Conservation (phyloP, 768 basidiomycete species). For the Tylopilus rubrobrunneus region DNA sequence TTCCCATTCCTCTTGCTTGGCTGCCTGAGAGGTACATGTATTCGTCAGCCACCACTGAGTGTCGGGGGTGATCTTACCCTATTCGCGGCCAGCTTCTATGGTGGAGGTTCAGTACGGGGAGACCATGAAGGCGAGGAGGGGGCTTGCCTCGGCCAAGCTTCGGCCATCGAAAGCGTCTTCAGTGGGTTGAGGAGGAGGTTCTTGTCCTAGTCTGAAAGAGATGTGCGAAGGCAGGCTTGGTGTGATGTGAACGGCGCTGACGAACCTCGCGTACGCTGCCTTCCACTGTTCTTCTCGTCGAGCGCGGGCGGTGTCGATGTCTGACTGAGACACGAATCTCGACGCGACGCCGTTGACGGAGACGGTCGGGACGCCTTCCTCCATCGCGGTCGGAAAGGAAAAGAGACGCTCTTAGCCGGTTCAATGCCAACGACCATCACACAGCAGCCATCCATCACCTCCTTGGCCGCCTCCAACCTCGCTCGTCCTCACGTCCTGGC, state of each 20-base stretch:
- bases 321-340: conserved; percentile 77
- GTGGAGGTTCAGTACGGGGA: conserved; percentile 9
- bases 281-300: conserved; percentile 84
- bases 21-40: conserved; percentile 45
- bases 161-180: conserved; percentile 81
- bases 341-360: conserved; percentile 72
- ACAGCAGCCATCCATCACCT: conserved; percentile 20
- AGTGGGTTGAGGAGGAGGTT: conserved; percentile 70
- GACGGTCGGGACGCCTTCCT: conserved; percentile 69
- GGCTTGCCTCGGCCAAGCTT: conserved; percentile 81
- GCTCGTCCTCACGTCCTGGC: conserved; percentile 22
- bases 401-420: conserved; percentile 1
- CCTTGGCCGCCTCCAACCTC: conserved; percentile 25
- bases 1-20: conserved; percentile 93
- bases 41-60: conserved; percentile 9
- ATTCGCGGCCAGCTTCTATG: conserved; percentile 85
- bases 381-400: conserved; percentile 41
- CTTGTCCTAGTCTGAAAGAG: conserved; percentile 67
- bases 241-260: neutral
- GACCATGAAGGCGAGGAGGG: conserved; percentile 4
- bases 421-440: conserved; percentile 16
- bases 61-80: conserved; percentile 46
- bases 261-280: conserved; percentile 79
- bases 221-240: conserved; percentile 1
- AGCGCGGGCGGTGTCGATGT: conserved; percentile 68